Percentiles rank a stretch among this genome's conserved stretches.
Conservation (phyloP, 2,329 filamentous ascomycete species). For the Didymella glomerata region DNA sequence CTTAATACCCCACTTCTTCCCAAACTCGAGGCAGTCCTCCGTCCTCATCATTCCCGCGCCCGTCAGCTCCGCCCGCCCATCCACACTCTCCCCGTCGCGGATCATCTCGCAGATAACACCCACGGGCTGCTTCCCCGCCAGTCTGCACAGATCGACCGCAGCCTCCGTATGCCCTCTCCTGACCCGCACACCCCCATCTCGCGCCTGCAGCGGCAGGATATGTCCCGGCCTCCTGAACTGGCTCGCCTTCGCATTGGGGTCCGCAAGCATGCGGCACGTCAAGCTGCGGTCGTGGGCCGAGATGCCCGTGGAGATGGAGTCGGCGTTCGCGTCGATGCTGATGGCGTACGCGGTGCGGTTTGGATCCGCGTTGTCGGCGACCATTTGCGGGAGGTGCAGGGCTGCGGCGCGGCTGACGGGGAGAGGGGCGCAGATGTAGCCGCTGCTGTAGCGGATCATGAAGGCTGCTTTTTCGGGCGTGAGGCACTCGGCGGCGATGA, state of each 20-base stretch:
- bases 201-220: constrained; percentile 83
- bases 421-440: constrained; percentile 90
- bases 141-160: constrained; percentile 84
- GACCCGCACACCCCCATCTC: constrained; percentile 80
- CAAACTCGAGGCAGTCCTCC: constrained; percentile 88
- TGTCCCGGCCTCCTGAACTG: constrained; percentile 87
- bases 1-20: constrained; percentile 85
- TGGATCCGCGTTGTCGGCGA: constrained; percentile 76
- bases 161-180: constrained; percentile 92
- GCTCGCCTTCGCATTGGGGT: constrained; percentile 61
- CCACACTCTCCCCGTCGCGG: constrained; percentile 78
- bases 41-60: constrained; percentile 90
- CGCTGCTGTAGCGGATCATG: constrained; percentile 88
- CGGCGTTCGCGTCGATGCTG: constrained; percentile 80
- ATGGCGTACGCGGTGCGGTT: constrained; percentile 94
- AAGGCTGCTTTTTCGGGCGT: constrained; percentile 94
- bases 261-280: constrained; percentile 80
- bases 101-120: constrained; percentile 93
- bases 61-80: constrained; percentile 70
- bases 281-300: constrained; percentile 85
- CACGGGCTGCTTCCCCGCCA: constrained; percentile 77
- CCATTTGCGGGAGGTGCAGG: constrained; percentile 90
- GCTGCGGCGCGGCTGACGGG: constrained; percentile 71
- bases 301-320: constrained; percentile 80
- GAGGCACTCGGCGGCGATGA: constrained; percentile 86